These are phyloP conservation scores for Kokia cookei DNA, from an alignment of 441 rosid species.

Conservation along the genomic window DNA sequence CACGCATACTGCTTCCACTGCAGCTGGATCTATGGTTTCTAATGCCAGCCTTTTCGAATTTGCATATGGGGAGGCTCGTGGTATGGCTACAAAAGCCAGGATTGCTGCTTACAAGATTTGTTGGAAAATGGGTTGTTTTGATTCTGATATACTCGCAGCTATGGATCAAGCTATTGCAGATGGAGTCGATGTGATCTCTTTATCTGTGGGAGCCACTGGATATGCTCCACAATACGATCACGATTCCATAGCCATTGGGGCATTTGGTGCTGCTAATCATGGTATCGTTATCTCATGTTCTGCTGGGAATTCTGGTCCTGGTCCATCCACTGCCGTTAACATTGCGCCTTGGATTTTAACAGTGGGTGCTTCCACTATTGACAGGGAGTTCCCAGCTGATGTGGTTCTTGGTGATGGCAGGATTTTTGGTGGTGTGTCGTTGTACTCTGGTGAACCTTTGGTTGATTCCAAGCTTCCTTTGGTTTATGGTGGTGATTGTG, in stretches of 20 bases:
- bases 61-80: constrained; percentile 69
- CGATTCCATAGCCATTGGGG: constrained; percentile 77
- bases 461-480: constrained; percentile 35
- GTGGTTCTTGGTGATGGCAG: constrained; percentile 58
- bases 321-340: constrained; percentile 52
- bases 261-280: constrained; percentile 53
- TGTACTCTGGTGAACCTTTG: constrained; percentile 46
- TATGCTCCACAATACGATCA: constrained; percentile 54
- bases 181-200: constrained; percentile 73
- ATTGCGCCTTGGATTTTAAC: constrained; percentile 88
- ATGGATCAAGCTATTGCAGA: constrained; percentile 77
- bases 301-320: constrained; percentile 87
- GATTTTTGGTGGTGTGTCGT: constrained; percentile 45
- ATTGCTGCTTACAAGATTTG: constrained; percentile 83
- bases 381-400: constrained; percentile 77
- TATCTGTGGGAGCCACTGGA: constrained; percentile 69
- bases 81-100: constrained; percentile 74
- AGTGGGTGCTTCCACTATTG: constrained; percentile 78
- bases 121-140: constrained; percentile 66
- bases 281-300: constrained; percentile 78
- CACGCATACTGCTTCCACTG: constrained; percentile 76
- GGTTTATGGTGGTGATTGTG: constrained; percentile 57
- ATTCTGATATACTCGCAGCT: constrained; percentile 78
- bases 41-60: constrained; percentile 56
- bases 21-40: constrained; percentile 55